A percentile compares a stretch with the other conserved stretches of the same genome.
Conservation (phyloP, 768 basidiomycete genomes). For the Tylopilus cervinicoccineus region DNA sequence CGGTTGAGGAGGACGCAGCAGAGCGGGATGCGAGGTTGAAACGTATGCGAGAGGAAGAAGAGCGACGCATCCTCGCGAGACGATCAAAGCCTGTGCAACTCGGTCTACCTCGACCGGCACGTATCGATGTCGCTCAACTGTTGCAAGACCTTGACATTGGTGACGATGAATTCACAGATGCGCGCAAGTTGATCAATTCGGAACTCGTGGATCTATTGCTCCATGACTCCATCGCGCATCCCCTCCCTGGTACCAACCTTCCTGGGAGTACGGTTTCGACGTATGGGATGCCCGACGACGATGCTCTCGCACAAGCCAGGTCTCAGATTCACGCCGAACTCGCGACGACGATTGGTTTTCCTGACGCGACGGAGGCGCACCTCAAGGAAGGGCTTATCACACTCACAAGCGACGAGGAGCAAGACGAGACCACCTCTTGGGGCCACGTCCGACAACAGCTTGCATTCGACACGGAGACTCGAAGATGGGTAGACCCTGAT, state of each 20-base stretch:
- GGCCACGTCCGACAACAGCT: slow-evolving; percentile 59
- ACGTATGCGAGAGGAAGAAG: slow-evolving; percentile 69
- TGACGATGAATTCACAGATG: slow-evolving; percentile 46
- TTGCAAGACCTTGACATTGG: slow-evolving; percentile 54
- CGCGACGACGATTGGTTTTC: slow-evolving; percentile 76
- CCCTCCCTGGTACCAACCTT: slow-evolving; percentile 80
- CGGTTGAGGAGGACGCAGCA: slow-evolving; percentile 80
- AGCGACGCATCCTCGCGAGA: slow-evolving; percentile 73
- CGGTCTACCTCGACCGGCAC: slow-evolving; percentile 80
- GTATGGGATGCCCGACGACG: slow-evolving; percentile 77
- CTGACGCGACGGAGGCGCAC: slow-evolving; percentile 74
- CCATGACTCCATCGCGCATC: slow-evolving; percentile 86
- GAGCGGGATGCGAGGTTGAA: slow-evolving; percentile 79
- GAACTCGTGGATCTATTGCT: slow-evolving; percentile 78
- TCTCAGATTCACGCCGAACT: slow-evolving; percentile 75
- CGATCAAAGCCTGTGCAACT: slow-evolving; percentile 79
- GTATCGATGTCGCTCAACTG: slow-evolving; percentile 68
- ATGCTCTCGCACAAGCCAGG: slow-evolving; percentile 66
- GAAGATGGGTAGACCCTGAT: slow-evolving; percentile 64
- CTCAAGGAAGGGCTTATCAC: slow-evolving; percentile 73
- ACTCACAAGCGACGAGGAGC: slow-evolving; percentile 56
- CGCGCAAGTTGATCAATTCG: slow-evolving; percentile 61
- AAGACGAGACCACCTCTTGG: slow-evolving; percentile 68
- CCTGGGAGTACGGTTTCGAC: slow-evolving; percentile 67
- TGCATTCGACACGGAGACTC: slow-evolving; percentile 52